phyloP scores from a whole-genome alignment of 176 grass and related monocot species.

The bread wheat (Triticum aestivum) region IWGSC_CS_RefSeq_v2.1 NC_057797.1:423135026-423135525 shows the following conservation, averaged over 20 bases:
- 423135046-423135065: background rate
- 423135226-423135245: constrained; percentile 22
- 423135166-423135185: constrained; percentile 38
- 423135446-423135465: constrained; percentile 63
- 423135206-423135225: constrained; percentile 71
- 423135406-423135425: background rate
- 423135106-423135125: too few relatives aligned
- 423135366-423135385: too few relatives aligned
- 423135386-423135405: too few relatives aligned
- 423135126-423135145: too few relatives aligned
- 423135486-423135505: constrained; percentile 78
- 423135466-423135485: constrained; percentile 70
- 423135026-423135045: too few relatives aligned
- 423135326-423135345: too few relatives aligned
- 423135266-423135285: too few relatives aligned
- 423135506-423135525: constrained; percentile 68
- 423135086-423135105: background rate
- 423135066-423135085: background rate
- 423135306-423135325: too few relatives aligned
- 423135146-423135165: background rate
- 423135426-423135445: constrained; percentile 39
- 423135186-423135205: constrained; percentile 50
- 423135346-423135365: too few relatives aligned
- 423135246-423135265: too few relatives aligned
- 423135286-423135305: too few relatives aligned